A percentile compares a stretch with the other conserved stretches of the same genome.
phyloP scores from a whole-genome alignment of 768 basidiomycete species.

The Hypholoma sublateritium region DNA sequence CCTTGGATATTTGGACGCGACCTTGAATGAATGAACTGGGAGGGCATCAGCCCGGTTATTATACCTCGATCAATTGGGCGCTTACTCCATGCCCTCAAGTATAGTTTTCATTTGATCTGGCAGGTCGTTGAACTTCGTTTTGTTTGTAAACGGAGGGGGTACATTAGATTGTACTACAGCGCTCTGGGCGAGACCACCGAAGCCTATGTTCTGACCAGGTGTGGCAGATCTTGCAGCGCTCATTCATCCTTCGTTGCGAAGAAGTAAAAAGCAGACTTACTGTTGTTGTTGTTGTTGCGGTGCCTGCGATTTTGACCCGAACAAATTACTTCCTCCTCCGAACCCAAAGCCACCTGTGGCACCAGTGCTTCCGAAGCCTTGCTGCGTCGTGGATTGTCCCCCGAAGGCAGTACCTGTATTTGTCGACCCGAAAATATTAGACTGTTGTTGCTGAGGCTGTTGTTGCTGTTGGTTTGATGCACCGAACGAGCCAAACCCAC shows the following conservation, averaged over 20 bases:
- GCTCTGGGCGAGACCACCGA: not conserved
- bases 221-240: not conserved
- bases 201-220: constrained; percentile 3
- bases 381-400: constrained; percentile 30
- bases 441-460: not conserved
- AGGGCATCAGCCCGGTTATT: constrained; percentile 4
- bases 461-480: constrained; percentile 1
- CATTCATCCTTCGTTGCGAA: not conserved
- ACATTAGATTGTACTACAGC: constrained; percentile 8
- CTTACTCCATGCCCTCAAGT: constrained; percentile 74
- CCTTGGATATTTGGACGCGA: constrained; percentile 77
- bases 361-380: constrained; percentile 25
- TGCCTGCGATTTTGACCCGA: constrained; percentile 32
- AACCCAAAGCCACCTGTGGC: constrained; percentile 20
- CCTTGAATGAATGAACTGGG: constrained; percentile 70
- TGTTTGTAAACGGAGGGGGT: constrained; percentile 45
- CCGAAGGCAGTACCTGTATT: constrained; percentile 24
- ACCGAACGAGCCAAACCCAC: constrained; percentile 4
- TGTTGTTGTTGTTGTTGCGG: constrained; percentile 25
- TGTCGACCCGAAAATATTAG: constrained; percentile 20
- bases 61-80: constrained; percentile 1
- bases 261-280: constrained; percentile 2
- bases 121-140: constrained; percentile 82
- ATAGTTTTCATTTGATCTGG: constrained; percentile 65
- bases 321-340: constrained; percentile 20